Base-by-base conservation (phyloP, 768 basidiomycete species). In the Tylopilus rubrobrunneus region DNA sequence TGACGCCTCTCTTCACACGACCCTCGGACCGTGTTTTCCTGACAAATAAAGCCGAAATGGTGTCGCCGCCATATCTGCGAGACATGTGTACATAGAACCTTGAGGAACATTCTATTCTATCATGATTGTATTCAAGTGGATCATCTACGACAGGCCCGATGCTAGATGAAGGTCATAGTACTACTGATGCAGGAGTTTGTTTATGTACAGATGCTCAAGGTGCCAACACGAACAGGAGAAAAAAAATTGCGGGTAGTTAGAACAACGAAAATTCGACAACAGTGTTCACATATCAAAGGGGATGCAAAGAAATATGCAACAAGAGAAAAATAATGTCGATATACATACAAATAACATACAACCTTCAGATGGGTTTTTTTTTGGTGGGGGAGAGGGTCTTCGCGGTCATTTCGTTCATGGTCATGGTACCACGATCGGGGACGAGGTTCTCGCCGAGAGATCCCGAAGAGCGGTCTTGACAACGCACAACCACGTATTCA, bases 391-490 rank as follows among this genome's bases (percentile, higher is more conserved):
- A 11, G 21, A 12, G 11, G 31, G 47, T n/a, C 37, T 10, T 41
- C 10, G 37, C n/a, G 27, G 17, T 45, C 48, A 47, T 54, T 31
- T 12, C 29, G 14, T 37, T 17, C 37, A 39, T n/a, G 39, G 39
- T 66, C 57, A 67, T 51, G 49, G 55, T 15, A 49, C 19, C 1
- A 48, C 27, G 46, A 28, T 52, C 42, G 58, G 14, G 14, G 48
- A 45, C 34, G 59, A 52, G 8, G 54, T 45, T 19, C 48, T 57
- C 33, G 46, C 55, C 39, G 80, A 80, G 44, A 83, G 76, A 48
- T 84, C 80, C 40, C 78, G 75, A 15, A 85, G 74, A 28, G 81
- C 83, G 47, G 82, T 84, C 58, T 80, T 83, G 54, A 88, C 79
- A 48, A 87, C 80, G 45, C 77, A 74, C 19, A 87, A 67, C 86